These are phyloP conservation scores for Cyclostephanos invisitatus DNA, from an alignment of 108 stramenopile genomes.

Conservation along the genomic window DNA sequence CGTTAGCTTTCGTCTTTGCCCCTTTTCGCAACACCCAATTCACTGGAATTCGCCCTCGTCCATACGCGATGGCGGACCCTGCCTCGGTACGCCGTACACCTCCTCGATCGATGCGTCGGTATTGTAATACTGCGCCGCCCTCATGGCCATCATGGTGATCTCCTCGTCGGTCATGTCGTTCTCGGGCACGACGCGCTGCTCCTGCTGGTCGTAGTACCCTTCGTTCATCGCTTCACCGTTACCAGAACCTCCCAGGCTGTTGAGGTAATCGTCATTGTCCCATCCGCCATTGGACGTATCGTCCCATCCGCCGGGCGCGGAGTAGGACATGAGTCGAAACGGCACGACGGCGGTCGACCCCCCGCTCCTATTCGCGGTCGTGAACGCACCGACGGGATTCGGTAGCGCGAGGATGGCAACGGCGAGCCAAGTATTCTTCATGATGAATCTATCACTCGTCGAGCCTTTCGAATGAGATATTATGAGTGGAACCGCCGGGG, in stretches of 20 bases:
- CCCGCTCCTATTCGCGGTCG: not conserved
- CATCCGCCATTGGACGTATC: not conserved
- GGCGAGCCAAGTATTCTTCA: not conserved
- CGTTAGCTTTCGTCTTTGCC: not conserved
- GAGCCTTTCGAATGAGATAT: no score
- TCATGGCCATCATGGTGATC: slow-evolving; percentile 31
- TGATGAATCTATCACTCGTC: not conserved
- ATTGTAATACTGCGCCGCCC: slow-evolving; percentile 29
- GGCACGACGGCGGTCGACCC: not conserved
- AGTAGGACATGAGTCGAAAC: not conserved
- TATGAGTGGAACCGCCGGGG: no score
- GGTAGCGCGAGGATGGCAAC: not conserved
- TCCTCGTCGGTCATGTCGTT: slow-evolving; percentile 33
- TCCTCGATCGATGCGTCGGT: slow-evolving; percentile 24
- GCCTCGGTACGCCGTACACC: slow-evolving; percentile 17
- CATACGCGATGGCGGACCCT: slow-evolving; percentile 19
- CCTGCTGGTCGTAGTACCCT: not conserved
- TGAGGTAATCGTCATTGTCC: slow-evolving; percentile 23
- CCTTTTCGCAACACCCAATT: not conserved
- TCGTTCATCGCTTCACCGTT: not conserved
- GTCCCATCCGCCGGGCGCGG: not conserved
- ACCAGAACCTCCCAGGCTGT: not conserved
- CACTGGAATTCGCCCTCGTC: slow-evolving; percentile 9
- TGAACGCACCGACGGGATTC: not conserved
- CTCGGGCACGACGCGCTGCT: slow-evolving; percentile 10